Base-by-base conservation (phyloP, 192 early-diverging fungal species). In the Coemansia aciculifera region DNA sequence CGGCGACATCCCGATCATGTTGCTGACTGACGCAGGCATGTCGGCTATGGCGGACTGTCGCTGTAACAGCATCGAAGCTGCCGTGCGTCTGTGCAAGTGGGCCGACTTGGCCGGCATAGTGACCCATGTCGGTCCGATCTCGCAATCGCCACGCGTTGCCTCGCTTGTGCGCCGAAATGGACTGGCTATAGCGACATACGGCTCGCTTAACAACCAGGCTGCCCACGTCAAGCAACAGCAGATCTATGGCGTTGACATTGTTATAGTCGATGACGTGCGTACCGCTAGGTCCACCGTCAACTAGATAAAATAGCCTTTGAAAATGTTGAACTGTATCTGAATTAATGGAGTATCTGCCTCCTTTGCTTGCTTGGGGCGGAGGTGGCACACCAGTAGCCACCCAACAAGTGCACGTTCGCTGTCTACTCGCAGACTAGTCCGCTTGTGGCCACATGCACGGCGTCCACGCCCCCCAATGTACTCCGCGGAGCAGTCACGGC, bases 21-120 rank as follows among this genome's bases (percentile, higher is more conserved):
- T 96, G 79, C 84, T 98, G 64, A 94, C 95, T 0, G 92, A 94
- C 61, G 93, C 87, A 32, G 94, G 94, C 29, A 88, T 87, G 27
- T 72, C 85, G 2, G 81, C 73, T 7, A 89, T 92, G 79, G 90
- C 87, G 3, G 95, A 98, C 68, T 79, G 79, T 44, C 86, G 96
- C 12, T 90, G 88, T 68, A 94, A 95, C 72, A 90, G 90, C 21
- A 78, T 97, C 23, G 87, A 89, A 32, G 86, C 85, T 1, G 94
- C 96, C 0, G 88, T 94, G 42, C 76, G 87, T 15, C 90, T 96
- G 69, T 93, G 92, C 61, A 87, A 88, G 24, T 85, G 85, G 43
- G 85, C 89, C 0, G 86, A 88, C 21, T 78, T 95, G 7, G 73
- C 90, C 23, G 96, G 96, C 32, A 86, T 96, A 38, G 96, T 98